These are phyloP conservation scores for Nemania sp. DNA, from an alignment of 2,329 filamentous ascomycete species.

Conservation along the genomic window DNA sequence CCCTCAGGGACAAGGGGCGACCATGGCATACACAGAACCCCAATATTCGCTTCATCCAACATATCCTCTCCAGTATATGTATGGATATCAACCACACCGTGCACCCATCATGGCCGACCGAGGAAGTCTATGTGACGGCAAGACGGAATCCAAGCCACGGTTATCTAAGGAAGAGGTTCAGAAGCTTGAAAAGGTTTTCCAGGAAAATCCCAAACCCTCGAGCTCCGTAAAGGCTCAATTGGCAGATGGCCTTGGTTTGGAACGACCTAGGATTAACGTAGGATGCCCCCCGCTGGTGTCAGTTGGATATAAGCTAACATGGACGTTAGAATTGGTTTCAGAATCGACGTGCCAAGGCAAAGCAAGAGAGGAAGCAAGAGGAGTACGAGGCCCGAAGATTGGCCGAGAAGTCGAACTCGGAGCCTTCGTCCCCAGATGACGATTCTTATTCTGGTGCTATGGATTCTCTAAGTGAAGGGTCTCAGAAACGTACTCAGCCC, in stretches of 20 bases:
- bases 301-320: slow-evolving; percentile 39
- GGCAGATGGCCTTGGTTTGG: slow-evolving; percentile 71
- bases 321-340: slow-evolving; percentile 74
- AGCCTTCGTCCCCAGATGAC: slow-evolving; percentile 50
- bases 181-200: slow-evolving; percentile 70
- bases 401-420: slow-evolving; percentile 50
- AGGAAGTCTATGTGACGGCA: slow-evolving; percentile 46
- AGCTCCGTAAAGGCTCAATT: slow-evolving; percentile 71
- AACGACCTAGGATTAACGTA: slow-evolving; percentile 73
- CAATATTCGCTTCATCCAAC: slow-evolving; percentile 46
- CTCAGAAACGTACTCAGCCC: slow-evolving; percentile 51
- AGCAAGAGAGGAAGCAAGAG: slow-evolving; percentile 70
- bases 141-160: slow-evolving; percentile 63
- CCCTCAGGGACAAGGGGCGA: slow-evolving; percentile 42
- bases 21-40: slow-evolving; percentile 46
- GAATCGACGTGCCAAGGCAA: slow-evolving; percentile 73
- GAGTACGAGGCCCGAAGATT: slow-evolving; percentile 61
- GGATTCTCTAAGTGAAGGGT: slow-evolving; percentile 48
- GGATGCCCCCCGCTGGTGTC: slow-evolving; percentile 44
- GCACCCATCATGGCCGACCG: slow-evolving; percentile 46
- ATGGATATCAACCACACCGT: slow-evolving; percentile 47
- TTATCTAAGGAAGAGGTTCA: slow-evolving; percentile 82
- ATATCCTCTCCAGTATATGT: slow-evolving; percentile 49
- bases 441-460: slow-evolving; percentile 36
- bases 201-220: slow-evolving; percentile 73